Base-by-base conservation (phyloP, 2,329 filamentous ascomycete species). In the Atkinsonella texensis region DNA sequence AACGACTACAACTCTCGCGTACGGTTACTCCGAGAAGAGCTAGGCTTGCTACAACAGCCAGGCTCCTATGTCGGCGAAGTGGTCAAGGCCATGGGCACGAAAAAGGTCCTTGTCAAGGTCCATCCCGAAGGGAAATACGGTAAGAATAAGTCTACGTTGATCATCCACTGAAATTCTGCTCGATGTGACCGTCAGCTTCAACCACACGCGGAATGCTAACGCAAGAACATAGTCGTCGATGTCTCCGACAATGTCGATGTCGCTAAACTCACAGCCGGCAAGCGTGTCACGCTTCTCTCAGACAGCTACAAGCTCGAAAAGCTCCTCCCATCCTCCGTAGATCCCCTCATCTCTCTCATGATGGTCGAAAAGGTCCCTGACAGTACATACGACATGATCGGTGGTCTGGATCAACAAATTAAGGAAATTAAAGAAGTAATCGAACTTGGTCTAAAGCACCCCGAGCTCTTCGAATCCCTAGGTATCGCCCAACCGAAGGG, bases 361-460 rank as follows among this genome's bases (percentile, higher is more conserved):
- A 98, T 98, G 93, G 93, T 98, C 49, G 93, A 98, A 69, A 98
- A 98, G 78, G 93, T 98, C 15, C 93, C 93, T 15, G 93, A 98
- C 76, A 96, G 89, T 74, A 98, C 93, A 67, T 98, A 98, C 76
- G 93, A 98, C 74, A 98, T 98, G 93, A 98, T 98, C 68, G 93
- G 93, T 72, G 93, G 93, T 59, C 75, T 98, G 56, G 93, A 98
- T 68, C 91, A 98, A 69, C 93, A 98, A 68, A 97, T 98, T 75
- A 97, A 98, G 75, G 93, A 98, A 69, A 98, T 98, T 77, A 98
- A 98, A 74, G 93, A 98, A 73, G 93, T 98, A 62, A 97, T 98
- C 68, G 93, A 98, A 75, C 84, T 98, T 44, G 93, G 93, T 58
- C 81, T 98, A 56, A 96, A 97, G 76, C 93, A 98, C 69, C 93